These are phyloP conservation scores for Entoloma clypeatum DNA, from an alignment of 1,284 basidiomycete species.

Conservation along the genomic window DNA sequence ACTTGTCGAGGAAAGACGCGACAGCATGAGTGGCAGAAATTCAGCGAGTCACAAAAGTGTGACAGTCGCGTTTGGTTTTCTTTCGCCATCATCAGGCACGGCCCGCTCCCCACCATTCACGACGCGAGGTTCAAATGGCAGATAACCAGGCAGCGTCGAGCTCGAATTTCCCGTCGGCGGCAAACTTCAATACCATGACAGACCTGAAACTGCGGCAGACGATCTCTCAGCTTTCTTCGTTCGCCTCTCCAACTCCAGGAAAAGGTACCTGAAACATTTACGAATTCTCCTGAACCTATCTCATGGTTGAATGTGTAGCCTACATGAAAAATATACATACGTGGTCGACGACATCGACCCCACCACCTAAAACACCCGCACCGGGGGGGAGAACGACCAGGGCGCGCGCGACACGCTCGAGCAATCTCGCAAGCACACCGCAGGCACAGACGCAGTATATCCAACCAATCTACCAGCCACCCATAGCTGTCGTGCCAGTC, in stretches of 20 bases:
- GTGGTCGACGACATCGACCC: slow-evolving; percentile 52
- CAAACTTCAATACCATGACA: slow-evolving; percentile 37
- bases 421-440: slow-evolving; percentile 34
- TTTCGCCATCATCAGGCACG: background rate
- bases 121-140: slow-evolving; percentile 21
- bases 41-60: slow-evolving; percentile 7
- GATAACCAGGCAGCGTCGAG: slow-evolving; percentile 25
- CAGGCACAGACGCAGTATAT: slow-evolving; percentile 23
- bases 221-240: slow-evolving; percentile 49
- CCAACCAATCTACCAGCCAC: slow-evolving; percentile 32
- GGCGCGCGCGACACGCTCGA: slow-evolving; percentile 32
- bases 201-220: slow-evolving; percentile 57
- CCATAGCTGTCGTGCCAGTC: slow-evolving; percentile 27
- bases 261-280: slow-evolving; percentile 32
- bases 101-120: slow-evolving; percentile 1
- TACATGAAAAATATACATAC: slow-evolving; percentile 63
- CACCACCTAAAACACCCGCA: slow-evolving; percentile 39
- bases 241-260: slow-evolving; percentile 41
- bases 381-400: slow-evolving; percentile 29
- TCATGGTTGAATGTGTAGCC: slow-evolving; percentile 30
- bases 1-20: slow-evolving; percentile 2
- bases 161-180: slow-evolving; percentile 20
- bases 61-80: slow-evolving; percentile 15
- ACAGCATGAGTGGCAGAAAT: background rate
- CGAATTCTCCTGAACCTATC: slow-evolving; percentile 8